A percentile compares a stretch with the other conserved stretches of the same genome.
These are phyloP conservation scores for Pterocarpus macrocarpus DNA, from an alignment of 306 rosid species.

Conservation along the genomic window DNA sequence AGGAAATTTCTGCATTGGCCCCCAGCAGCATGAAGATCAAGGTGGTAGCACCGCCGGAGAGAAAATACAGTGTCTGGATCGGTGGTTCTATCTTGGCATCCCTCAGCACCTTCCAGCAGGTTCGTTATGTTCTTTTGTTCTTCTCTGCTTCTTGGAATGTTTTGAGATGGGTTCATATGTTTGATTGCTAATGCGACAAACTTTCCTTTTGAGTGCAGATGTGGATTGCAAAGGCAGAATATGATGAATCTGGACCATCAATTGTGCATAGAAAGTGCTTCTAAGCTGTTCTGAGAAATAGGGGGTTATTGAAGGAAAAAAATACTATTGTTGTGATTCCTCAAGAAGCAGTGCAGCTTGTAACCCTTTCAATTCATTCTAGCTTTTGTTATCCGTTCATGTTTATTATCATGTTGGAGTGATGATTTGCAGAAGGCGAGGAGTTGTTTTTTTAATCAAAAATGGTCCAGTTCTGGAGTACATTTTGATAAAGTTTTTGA, in stretches of 20 bases:
- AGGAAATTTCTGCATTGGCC: constrained; percentile 95
- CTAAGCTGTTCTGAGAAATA: constrained; percentile 55
- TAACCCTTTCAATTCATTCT: constrained; percentile 51
- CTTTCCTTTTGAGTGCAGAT: constrained; percentile 64
- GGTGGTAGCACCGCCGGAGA: constrained; percentile 99
- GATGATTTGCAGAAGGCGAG: constrained; percentile 60
- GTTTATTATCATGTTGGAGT: constrained; percentile 64
- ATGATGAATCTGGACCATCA: constrained; percentile 97
- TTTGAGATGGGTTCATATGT: not conserved
- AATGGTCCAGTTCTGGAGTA: constrained; percentile 49
- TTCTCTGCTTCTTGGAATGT: constrained; percentile 8
- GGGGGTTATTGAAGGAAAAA: constrained; percentile 53
- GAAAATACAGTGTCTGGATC: constrained; percentile 99
- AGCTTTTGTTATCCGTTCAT: constrained; percentile 58
- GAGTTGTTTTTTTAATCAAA: constrained; percentile 46
- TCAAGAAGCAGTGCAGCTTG: constrained; percentile 52
- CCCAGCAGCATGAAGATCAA: constrained; percentile 99
- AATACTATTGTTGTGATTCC: constrained; percentile 48
- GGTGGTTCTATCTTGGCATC: constrained; percentile 99
- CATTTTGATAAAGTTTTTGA: constrained; percentile 42
- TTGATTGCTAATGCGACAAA: constrained; percentile 19
- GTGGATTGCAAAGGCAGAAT: constrained; percentile 99
- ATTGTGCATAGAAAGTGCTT: constrained; percentile 99
- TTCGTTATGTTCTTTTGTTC: constrained; percentile 44
- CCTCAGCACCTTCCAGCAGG: constrained; percentile 99